Base-by-base conservation (phyloP, 345 rosid species). In the Rubroshorea leprosula region DNA sequence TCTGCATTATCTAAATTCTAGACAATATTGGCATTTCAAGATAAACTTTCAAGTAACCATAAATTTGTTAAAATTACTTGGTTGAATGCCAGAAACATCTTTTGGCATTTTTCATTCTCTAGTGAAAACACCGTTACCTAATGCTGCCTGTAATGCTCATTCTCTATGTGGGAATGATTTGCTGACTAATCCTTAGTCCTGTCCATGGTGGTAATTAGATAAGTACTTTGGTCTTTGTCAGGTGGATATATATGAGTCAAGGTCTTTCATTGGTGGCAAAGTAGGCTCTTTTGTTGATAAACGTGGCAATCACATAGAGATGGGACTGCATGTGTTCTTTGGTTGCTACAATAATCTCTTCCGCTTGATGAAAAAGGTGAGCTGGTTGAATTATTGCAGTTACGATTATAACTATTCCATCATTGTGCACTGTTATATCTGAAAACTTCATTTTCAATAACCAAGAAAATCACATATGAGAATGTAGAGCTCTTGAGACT, bases 331-430 rank as follows among this genome's bases (percentile, higher is more conserved):
- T 55, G 99, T 89, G 61, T 93, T 93, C 81, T 93, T 93, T 48
- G 99, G 99, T 38, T 93, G 99, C 83, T 93, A 93, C 72, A 93
- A 79, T 74, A 93, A 93, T 75, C 94, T 93, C 61, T 93, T 89
- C 57, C 96, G 99, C 9, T 75, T 93, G 74, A 79, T 93, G 96
- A 89, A 89, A 76, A 93, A 93, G 97, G 99, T 84, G 67, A 74
- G 50, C 53, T 60, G 51, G 22, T 31, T 54, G 67, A 29, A 21
- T 51, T 54, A 50, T 29, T 47, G 7, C 45, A 4, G 26, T n/a
- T 46, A 26, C 31, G 22, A 35, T 63, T 62, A 21, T 48, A 18
- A 53, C 7, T 55, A 31, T 54, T 5, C 13, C 24, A 16, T 61
- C 29, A n/a, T 25, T 63, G 20, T 38, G 15, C 47, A 25, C 25